Evolutionary conservation across 176 grass and related monocot species (phyloP), one percentile per base, ranked within the genome.

Genomic region (Chloris gayana): DNA sequence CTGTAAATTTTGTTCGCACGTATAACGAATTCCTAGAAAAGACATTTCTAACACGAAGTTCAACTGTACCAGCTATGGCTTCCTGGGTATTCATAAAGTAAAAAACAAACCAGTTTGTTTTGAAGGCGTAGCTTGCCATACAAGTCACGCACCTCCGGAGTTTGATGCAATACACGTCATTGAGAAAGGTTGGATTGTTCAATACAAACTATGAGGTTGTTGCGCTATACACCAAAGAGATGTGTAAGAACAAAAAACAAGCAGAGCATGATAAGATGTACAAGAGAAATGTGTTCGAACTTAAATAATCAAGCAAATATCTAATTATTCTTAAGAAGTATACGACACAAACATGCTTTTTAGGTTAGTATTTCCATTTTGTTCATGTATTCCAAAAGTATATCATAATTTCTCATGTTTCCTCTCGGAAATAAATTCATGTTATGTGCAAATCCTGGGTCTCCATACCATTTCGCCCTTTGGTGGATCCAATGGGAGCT

Each of bases 1-100:
- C 60, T 83, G 59, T 66, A 65, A 26, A 50, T 25, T 39, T 74
- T 83, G 58, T 83, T 65, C 32, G 5, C 5, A 7, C 31, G 6
- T 21, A 9, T 9, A 35, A 11, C 0, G 0, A n/a, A 4, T 10
- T 78, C 50, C 4, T 24, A 1, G 0, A 3, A 2, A 81, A 12
- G 2, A 19, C 17, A 14, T 30, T 49, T 1, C 4, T 37, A 64
- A 30, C 42, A 5, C 38, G 31, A 8, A 27, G 31, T 3, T 50
- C 5, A 49, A 0, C 5, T 3, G 11, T 17, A 49, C 37, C 7
- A 70, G 3, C 18, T 18, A 6, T 27, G 14, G 0, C 22, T 19
- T 25, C 26, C 18, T 1, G 4, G 26, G n/a, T n/a, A 2, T n/a
- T 57, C 3, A n/a, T 21, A 57, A n/a, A 24, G 22, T 3, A 24